phyloP scores from a whole-genome alignment of 768 basidiomycete genomes.

The Xanthoconium stramineum region DNA sequence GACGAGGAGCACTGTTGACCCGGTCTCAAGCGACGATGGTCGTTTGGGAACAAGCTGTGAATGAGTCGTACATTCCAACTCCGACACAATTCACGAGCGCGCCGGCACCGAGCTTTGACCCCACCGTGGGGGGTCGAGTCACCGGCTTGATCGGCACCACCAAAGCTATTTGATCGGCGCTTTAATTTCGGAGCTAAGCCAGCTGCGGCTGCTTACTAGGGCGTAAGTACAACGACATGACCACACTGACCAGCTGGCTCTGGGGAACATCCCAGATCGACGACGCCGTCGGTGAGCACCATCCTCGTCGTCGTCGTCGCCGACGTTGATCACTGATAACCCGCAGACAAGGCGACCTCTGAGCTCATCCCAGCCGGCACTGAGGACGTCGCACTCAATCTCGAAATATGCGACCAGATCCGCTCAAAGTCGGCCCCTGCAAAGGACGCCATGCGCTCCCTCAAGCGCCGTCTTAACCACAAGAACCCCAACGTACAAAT shows the following conservation, averaged over 20 bases:
- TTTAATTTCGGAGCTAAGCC: conserved; percentile 14
- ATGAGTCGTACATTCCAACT: conserved; percentile 31
- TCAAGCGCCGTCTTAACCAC: conserved; percentile 85
- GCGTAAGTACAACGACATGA: conserved; percentile 38
- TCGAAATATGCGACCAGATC: conserved; percentile 97
- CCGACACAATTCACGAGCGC: conserved; percentile 28
- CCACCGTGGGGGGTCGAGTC: background rate
- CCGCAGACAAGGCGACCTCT: conserved; percentile 88
- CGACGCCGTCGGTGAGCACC: conserved; percentile 70
- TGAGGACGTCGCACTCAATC: conserved; percentile 89
- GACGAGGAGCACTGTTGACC: conserved; percentile 17
- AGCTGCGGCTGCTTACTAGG: conserved; percentile 15
- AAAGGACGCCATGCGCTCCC: conserved; percentile 81
- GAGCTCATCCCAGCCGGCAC: conserved; percentile 78
- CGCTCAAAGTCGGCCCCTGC: conserved; percentile 84
- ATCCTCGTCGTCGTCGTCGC: background rate
- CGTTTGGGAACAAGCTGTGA: conserved; percentile 34
- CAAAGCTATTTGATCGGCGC: conserved; percentile 17
- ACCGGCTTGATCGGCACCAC: conserved; percentile 9
- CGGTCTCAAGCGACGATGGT: conserved; percentile 28
- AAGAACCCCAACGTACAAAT: conserved; percentile 96
- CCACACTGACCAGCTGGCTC: conserved; percentile 62
- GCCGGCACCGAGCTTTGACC: conserved; percentile 14
- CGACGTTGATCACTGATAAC: conserved; percentile 26
- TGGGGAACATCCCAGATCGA: conserved; percentile 85